phyloP scores from a whole-genome alignment of 495 filamentous ascomycete species.

The Penicillium cataractarum region DNA sequence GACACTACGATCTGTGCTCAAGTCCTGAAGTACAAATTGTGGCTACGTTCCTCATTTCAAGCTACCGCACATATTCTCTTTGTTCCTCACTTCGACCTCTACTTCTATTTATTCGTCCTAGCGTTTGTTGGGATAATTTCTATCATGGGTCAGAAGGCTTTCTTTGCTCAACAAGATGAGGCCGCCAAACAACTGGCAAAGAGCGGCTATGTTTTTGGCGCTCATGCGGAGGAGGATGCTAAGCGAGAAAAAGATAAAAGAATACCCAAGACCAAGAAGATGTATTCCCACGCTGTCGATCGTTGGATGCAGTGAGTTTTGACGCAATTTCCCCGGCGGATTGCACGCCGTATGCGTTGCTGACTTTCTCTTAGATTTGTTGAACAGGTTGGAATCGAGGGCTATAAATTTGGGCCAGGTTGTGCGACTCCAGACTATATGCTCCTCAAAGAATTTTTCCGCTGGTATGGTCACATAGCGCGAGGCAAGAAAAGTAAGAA shows the following conservation, averaged over 20 bases:
- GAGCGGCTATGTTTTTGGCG: conserved; percentile 25
- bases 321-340: background rate
- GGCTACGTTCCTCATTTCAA: conserved; percentile 10
- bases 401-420: conserved; percentile 11
- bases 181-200: conserved; percentile 14
- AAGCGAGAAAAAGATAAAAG: conserved; percentile 24
- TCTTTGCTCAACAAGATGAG: conserved; percentile 21
- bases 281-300: conserved; percentile 4
- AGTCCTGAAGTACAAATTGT: conserved; percentile 13
- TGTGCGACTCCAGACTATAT: conserved; percentile 16
- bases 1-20: conserved; percentile 4
- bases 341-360: background rate
- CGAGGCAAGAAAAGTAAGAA: conserved; percentile 19
- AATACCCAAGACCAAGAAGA: conserved; percentile 22
- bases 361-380: conserved; percentile 17
- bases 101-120: conserved; percentile 39
- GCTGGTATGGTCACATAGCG: conserved; percentile 17
- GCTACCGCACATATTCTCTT: conserved; percentile 47
- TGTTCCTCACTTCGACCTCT: conserved; percentile 57
- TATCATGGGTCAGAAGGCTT: conserved; percentile 15
- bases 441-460: conserved; percentile 26
- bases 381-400: conserved; percentile 9
- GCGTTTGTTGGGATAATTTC: conserved; percentile 41
- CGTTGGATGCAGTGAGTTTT: conserved; percentile 22
- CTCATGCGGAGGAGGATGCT: conserved; percentile 18